phyloP scores from a whole-genome alignment of 139 green algal species.

The Chlorella sp. region DNA sequence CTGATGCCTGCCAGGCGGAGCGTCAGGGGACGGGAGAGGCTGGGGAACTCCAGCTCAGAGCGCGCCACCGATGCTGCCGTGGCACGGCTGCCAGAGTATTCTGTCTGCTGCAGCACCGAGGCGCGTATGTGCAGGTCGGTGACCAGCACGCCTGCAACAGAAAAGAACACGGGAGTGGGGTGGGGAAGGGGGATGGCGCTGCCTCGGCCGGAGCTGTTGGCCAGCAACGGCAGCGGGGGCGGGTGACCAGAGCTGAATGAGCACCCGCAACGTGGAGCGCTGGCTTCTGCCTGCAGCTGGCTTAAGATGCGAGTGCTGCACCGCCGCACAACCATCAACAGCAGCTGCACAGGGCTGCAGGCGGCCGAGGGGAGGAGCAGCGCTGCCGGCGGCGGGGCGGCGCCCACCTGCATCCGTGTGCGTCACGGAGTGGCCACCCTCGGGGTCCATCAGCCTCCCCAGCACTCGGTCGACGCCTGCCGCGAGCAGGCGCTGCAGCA shows the following conservation, averaged over 20 bases:
- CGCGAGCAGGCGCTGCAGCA: conserved; percentile 48
- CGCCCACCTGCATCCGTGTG: conserved; percentile 45
- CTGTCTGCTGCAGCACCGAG: not conserved
- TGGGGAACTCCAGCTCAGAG: conserved; percentile 47
- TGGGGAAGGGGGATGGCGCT: too few species aligned
- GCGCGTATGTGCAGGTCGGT: conserved; percentile 2
- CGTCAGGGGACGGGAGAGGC: conserved; percentile 31
- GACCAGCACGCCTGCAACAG: conserved; percentile 42
- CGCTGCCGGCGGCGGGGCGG: not conserved
- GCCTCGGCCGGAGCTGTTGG: too few species aligned
- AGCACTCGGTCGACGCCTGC: conserved; percentile 24
- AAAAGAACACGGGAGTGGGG: too few species aligned
- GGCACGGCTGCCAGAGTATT: conserved; percentile 26
- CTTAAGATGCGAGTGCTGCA: too few species aligned
- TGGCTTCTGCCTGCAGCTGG: too few species aligned
- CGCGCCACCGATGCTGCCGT: conserved; percentile 10
- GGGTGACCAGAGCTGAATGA: too few species aligned
- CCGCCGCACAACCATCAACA: too few species aligned
- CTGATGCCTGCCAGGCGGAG: conserved; percentile 23
- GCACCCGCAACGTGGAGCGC: too few species aligned
- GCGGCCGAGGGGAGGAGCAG: not conserved
- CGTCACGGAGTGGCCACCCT: conserved; percentile 14
- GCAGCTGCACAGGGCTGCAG: too few species aligned
- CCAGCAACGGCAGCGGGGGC: too few species aligned
- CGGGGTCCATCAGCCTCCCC: not conserved